Evolutionary conservation across 75 land plant genomes (phyloP).

Genomic region (Picea glauca): DNA sequence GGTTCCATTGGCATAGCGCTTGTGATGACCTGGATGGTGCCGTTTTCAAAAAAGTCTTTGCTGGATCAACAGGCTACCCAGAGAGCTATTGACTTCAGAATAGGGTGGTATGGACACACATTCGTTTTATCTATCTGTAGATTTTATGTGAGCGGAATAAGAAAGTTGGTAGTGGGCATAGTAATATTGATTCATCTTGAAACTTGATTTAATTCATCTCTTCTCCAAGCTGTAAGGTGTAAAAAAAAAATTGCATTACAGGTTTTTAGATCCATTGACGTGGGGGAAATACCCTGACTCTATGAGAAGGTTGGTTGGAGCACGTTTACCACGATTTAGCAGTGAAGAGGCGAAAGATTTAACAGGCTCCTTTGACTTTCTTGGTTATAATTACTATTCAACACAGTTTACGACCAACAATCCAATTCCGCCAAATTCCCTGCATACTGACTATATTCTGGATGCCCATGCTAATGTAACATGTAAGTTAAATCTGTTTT

Average conservation of each 20-base stretch:
- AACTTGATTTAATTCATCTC: too few relatives aligned
- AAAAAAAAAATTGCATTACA: background rate
- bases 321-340: constrained; percentile 16
- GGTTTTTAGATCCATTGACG: constrained; percentile 20
- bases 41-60: constrained; percentile 8
- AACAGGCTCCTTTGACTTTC: constrained; percentile 8
- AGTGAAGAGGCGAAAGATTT: constrained; percentile 7
- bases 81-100: constrained; percentile 18
- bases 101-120: constrained; percentile 12
- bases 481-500: background rate
- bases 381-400: background rate
- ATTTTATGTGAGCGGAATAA: too few relatives aligned
- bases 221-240: too few relatives aligned
- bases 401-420: background rate
- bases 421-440: too few relatives aligned
- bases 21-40: constrained; percentile 25
- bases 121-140: background rate
- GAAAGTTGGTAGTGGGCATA: background rate
- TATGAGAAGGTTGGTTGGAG: constrained; percentile 13
- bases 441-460: too few relatives aligned
- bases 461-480: too few relatives aligned
- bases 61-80: constrained; percentile 25
- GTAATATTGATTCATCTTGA: too few relatives aligned
- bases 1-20: constrained; percentile 15
- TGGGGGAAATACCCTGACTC: constrained; percentile 17